Conservation (phyloP, 352 stramenopile genomes). For the Globisporangium rhizosaccharum region DNA sequence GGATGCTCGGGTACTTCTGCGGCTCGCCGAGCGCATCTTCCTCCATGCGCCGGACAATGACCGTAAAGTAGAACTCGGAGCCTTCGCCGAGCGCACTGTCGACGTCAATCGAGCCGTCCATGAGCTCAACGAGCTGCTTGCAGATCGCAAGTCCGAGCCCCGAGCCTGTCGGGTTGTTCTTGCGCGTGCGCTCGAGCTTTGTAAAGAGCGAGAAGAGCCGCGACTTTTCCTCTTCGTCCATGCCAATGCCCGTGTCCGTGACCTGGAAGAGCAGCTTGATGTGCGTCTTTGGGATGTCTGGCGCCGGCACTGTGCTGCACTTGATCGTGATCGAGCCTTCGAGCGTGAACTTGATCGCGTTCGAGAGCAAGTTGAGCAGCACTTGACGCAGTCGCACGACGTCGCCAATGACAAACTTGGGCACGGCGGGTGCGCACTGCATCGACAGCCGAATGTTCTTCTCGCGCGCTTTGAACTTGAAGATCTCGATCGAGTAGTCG, state of each 20-base stretch:
- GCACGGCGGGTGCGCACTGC: slow-evolving; percentile 45
- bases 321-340: slow-evolving; percentile 63
- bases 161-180: slow-evolving; percentile 67
- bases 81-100: slow-evolving; percentile 61
- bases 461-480: slow-evolving; percentile 74
- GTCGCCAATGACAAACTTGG: slow-evolving; percentile 53
- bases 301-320: slow-evolving; percentile 49
- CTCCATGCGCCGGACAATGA: slow-evolving; percentile 47
- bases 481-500: slow-evolving; percentile 80
- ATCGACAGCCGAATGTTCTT: slow-evolving; percentile 80
- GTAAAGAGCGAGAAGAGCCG: slow-evolving; percentile 61
- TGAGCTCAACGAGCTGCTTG: slow-evolving; percentile 68
- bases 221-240: slow-evolving; percentile 61
- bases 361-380: slow-evolving; percentile 69
- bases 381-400: slow-evolving; percentile 62
- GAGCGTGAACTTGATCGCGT: slow-evolving; percentile 79
- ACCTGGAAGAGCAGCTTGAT: slow-evolving; percentile 70
- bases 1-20: slow-evolving; percentile 36
- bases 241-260: slow-evolving; percentile 62
- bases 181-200: slow-evolving; percentile 56
- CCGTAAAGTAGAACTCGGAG: slow-evolving; percentile 67
- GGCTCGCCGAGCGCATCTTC: slow-evolving; percentile 34
- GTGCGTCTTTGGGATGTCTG: slow-evolving; percentile 43
- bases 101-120: slow-evolving; percentile 65
- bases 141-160: slow-evolving; percentile 67